phyloP scores from a whole-genome alignment of 805 yeast species.

The Cyberlindnera sargentensis region DNA sequence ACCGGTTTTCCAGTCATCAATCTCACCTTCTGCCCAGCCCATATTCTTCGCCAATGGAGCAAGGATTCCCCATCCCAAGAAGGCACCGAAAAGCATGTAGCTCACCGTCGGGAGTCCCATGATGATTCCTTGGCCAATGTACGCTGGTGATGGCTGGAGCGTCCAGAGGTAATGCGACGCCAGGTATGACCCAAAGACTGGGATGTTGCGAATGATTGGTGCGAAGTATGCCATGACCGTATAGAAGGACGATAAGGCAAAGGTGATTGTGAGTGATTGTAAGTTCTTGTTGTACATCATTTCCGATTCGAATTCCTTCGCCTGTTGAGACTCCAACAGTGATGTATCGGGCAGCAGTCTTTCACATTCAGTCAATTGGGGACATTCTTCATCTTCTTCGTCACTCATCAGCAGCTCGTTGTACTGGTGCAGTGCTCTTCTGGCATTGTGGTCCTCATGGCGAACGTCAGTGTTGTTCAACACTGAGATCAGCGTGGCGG shows the following conservation, averaged over 20 bases:
- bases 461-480: slow-evolving; percentile 61
- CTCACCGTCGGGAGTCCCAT: slow-evolving; percentile 93
- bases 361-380: too few species aligned
- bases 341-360: slow-evolving; percentile 4
- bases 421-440: slow-evolving; percentile 9
- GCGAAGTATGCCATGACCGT: slow-evolving; percentile 67
- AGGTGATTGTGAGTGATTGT: slow-evolving; percentile 50
- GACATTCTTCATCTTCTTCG: slow-evolving; percentile 11
- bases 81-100: slow-evolving; percentile 84
- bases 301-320: slow-evolving; percentile 22
- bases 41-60: slow-evolving; percentile 66
- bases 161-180: slow-evolving; percentile 72
- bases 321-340: slow-evolving; percentile 25
- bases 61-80: slow-evolving; percentile 89
- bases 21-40: slow-evolving; percentile 87
- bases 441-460: slow-evolving; percentile 10
- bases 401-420: slow-evolving; percentile 13
- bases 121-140: slow-evolving; percentile 94
- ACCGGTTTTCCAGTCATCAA: slow-evolving; percentile 90
- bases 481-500: slow-evolving; percentile 87
- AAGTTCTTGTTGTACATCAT: slow-evolving; percentile 50
- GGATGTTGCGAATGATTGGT: slow-evolving; percentile 62
- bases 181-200: slow-evolving; percentile 63
- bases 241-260: slow-evolving; percentile 61
- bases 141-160: slow-evolving; percentile 95